A percentile compares a stretch with the other conserved stretches of the same genome.
phyloP scores from a whole-genome alignment of 495 filamentous ascomycete genomes.

The Neurospora sp. region DNA sequence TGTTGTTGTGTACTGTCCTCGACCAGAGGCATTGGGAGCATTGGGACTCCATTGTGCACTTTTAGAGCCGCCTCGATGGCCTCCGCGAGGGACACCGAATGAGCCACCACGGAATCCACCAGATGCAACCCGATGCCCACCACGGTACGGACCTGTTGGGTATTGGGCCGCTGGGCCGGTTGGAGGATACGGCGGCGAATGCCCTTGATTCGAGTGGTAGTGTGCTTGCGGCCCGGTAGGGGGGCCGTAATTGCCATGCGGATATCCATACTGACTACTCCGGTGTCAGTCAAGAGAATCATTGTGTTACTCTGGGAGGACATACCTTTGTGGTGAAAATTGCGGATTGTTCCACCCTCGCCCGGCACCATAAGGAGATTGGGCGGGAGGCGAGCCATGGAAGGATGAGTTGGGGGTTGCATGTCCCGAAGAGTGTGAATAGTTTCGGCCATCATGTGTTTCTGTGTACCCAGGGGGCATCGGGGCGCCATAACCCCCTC shows the following conservation, averaged over 20 bases:
- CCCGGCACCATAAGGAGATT: constrained; percentile 54
- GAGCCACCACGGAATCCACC: constrained; percentile 29
- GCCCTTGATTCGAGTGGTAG: constrained; percentile 15
- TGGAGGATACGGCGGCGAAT: constrained; percentile 43
- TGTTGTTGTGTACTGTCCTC: constrained; percentile 9
- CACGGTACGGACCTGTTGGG: constrained; percentile 40
- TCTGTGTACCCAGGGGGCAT: constrained; percentile 21
- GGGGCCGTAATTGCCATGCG: constrained; percentile 44
- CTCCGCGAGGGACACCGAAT: constrained; percentile 24
- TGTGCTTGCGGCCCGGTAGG: constrained; percentile 42
- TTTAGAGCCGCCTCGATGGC: constrained; percentile 27
- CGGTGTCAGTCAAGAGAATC: constrained; percentile 10
- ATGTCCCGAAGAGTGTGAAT: constrained; percentile 49
- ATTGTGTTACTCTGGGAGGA: constrained; percentile 3
- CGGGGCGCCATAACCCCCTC: constrained; percentile 28
- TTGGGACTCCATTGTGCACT: constrained; percentile 23
- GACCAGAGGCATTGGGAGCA: constrained; percentile 5
- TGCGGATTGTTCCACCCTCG: constrained; percentile 49
- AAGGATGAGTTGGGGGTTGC: constrained; percentile 50
- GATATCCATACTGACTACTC: constrained; percentile 47
- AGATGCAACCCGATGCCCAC: constrained; percentile 37
- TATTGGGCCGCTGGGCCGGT: constrained; percentile 43
- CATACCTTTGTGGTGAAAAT: constrained; percentile 52
- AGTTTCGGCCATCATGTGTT: constrained; percentile 31
- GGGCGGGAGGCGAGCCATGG: constrained; percentile 55